Conservation (phyloP, 176 grass and related monocot species). For the Musa itinerans region DNA sequence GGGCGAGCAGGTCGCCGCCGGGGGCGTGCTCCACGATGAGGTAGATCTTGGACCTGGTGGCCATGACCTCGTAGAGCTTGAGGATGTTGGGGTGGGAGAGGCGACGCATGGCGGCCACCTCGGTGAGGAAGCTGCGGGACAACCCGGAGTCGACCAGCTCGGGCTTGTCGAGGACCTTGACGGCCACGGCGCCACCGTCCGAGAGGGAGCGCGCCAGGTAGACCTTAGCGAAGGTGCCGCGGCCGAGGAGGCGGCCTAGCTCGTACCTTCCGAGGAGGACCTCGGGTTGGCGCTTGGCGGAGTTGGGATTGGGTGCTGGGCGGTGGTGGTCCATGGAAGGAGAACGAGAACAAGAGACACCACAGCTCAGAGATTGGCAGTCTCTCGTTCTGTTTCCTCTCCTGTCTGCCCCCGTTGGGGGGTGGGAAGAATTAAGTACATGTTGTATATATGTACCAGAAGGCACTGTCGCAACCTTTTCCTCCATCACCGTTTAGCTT, state of each 20-base stretch:
- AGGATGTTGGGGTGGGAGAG: conserved; percentile 65
- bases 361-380: background rate
- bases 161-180: conserved; percentile 74
- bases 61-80: conserved; percentile 66
- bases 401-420: background rate
- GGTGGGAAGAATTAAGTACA: background rate
- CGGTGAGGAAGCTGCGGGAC: conserved; percentile 35
- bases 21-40: conserved; percentile 66
- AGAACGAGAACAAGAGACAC: background rate
- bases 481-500: too few relatives aligned
- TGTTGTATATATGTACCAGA: background rate
- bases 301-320: conserved; percentile 5
- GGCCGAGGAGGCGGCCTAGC: conserved; percentile 47
- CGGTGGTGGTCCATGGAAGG: conserved; percentile 26
- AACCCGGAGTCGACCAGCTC: conserved; percentile 34
- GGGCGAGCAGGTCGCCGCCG: conserved; percentile 41
- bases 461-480: too few relatives aligned
- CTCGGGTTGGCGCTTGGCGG: conserved; percentile 5
- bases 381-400: background rate
- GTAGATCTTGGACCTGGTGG: conserved; percentile 45
- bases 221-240: conserved; percentile 86
- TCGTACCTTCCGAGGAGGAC: conserved; percentile 71
- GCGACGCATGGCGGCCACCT: conserved; percentile 65
- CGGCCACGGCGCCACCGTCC: conserved; percentile 39
- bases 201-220: conserved; percentile 46